Percentiles rank a stretch among this genome's conserved stretches.
phyloP scores from a whole-genome alignment of 176 grass and related monocot genomes.

The Zea luxurians region DNA sequence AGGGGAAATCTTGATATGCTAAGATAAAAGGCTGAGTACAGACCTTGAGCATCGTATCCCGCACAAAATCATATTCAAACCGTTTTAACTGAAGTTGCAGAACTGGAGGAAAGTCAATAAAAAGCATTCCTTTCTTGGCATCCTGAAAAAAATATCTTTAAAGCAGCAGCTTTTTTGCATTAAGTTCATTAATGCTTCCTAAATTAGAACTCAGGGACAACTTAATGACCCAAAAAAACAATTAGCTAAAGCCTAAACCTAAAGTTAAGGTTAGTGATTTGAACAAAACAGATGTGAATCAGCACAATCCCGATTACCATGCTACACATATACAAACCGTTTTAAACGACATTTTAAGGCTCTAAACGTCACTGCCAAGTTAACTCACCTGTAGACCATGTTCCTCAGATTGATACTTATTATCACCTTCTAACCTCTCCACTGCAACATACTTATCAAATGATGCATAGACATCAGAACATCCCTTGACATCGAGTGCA shows the following conservation, averaged over 20 bases:
- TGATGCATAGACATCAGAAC: constrained; percentile 76
- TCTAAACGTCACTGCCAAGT: background rate
- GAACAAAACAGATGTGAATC: background rate
- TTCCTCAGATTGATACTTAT: constrained; percentile 80
- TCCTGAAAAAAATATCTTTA: constrained; percentile 54
- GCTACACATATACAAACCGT: constrained; percentile 19
- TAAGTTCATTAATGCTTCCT: background rate
- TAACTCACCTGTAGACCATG: constrained; percentile 68
- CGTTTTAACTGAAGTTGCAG: constrained; percentile 73
- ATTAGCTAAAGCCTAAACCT: background rate
- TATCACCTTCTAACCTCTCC: constrained; percentile 69
- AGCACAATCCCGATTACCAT: constrained; percentile 17
- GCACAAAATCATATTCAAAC: constrained; percentile 71
- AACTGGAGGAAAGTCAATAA: constrained; percentile 80
- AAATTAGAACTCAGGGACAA: background rate
- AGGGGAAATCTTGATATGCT: constrained; percentile 1
- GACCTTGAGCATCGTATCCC: constrained; percentile 80
- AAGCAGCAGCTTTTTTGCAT: background rate
- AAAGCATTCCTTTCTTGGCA: constrained; percentile 76
- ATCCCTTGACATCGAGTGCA: constrained; percentile 76
- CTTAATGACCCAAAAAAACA: background rate
- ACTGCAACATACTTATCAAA: constrained; percentile 88
- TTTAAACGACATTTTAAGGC: background rate
- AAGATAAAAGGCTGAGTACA: constrained; percentile 23
- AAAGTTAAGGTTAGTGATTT: background rate